These are phyloP conservation scores for Lasiodiplodia sp. DNA, from an alignment of 2,329 filamentous ascomycete genomes.

Conservation along the genomic window DNA sequence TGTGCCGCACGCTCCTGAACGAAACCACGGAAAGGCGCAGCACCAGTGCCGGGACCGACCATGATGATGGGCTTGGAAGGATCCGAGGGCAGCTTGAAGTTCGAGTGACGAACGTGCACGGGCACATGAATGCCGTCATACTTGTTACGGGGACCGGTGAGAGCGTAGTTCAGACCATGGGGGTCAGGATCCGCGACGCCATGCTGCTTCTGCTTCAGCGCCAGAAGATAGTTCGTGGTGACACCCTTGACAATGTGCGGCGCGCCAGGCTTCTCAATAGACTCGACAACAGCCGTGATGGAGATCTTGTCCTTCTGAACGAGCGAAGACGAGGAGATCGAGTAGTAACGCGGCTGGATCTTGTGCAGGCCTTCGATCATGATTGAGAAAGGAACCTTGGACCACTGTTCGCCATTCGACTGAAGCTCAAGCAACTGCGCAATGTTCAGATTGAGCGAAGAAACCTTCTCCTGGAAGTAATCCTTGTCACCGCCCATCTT, in stretches of 20 bases:
- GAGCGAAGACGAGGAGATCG: slow-evolving; percentile 94
- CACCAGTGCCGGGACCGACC: slow-evolving; percentile 94
- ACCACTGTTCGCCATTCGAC: slow-evolving; percentile 77
- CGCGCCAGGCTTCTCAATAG: slow-evolving; percentile 77
- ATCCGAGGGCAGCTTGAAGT: slow-evolving; percentile 98
- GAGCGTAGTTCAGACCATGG: slow-evolving; percentile 84
- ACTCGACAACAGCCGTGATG: slow-evolving; percentile 94
- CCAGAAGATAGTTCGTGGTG: slow-evolving; percentile 94
- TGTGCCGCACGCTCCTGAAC: slow-evolving; percentile 90
- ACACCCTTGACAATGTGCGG: slow-evolving; percentile 87
- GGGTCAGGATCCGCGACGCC: slow-evolving; percentile 82
- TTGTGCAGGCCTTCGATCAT: slow-evolving; percentile 94
- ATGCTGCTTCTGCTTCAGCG: slow-evolving; percentile 96
- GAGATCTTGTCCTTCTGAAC: slow-evolving; percentile 95
- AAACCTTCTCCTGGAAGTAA: slow-evolving; percentile 88
- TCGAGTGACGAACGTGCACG: slow-evolving; percentile 95
- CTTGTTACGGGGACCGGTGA: slow-evolving; percentile 91
- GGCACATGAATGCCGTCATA: slow-evolving; percentile 96
- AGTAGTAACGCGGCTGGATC: slow-evolving; percentile 98
- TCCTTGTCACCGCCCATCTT: slow-evolving; percentile 93
- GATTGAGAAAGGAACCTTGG: slow-evolving; percentile 87
- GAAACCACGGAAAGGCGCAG: slow-evolving; percentile 94
- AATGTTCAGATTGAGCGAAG: slow-evolving; percentile 85
- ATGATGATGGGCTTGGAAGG: slow-evolving; percentile 94
- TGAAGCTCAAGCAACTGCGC: slow-evolving; percentile 80